phyloP scores from a whole-genome alignment of 2,329 filamentous ascomycete genomes.

The Microdochium paspali region DNA sequence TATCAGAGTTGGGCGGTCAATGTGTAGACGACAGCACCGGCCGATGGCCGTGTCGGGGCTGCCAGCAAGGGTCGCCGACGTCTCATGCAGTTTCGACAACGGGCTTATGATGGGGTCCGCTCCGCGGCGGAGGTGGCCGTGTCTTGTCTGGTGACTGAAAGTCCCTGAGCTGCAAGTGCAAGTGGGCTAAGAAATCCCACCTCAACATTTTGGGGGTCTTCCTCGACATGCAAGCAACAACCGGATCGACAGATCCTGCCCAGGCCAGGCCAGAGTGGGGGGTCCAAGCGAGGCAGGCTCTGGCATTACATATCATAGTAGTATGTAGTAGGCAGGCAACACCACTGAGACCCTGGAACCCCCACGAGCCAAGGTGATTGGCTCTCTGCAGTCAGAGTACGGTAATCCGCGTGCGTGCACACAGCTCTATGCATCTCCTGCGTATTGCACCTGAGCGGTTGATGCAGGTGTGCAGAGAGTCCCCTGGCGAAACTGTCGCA shows the following conservation, averaged over 20 bases:
- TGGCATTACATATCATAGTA: neutral
- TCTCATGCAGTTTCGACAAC: neutral
- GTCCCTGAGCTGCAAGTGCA: neutral
- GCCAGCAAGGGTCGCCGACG: neutral
- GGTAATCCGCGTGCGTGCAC: too few species aligned
- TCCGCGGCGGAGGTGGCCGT: too few species aligned
- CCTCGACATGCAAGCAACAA: neutral
- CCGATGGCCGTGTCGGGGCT: neutral
- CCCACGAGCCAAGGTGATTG: neutral
- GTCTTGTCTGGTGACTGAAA: neutral
- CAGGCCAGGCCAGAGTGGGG: neutral
- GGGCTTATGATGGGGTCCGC: neutral
- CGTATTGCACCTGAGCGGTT: too few species aligned
- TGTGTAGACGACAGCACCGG: neutral
- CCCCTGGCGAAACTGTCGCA: too few species aligned
- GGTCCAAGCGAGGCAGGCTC: neutral
- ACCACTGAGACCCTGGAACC: neutral
- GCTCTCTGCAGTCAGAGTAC: too few species aligned
- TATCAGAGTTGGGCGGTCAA: neutral
- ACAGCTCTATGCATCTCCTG: too few species aligned
- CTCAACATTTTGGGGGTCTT: constrained; percentile 1
- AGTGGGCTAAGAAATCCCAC: too few species aligned
- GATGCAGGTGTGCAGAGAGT: too few species aligned
- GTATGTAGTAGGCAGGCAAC: too few species aligned
- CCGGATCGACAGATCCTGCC: neutral